phyloP scores from a whole-genome alignment of 306 rosid genomes.

The Lagenaria siceraria region DNA sequence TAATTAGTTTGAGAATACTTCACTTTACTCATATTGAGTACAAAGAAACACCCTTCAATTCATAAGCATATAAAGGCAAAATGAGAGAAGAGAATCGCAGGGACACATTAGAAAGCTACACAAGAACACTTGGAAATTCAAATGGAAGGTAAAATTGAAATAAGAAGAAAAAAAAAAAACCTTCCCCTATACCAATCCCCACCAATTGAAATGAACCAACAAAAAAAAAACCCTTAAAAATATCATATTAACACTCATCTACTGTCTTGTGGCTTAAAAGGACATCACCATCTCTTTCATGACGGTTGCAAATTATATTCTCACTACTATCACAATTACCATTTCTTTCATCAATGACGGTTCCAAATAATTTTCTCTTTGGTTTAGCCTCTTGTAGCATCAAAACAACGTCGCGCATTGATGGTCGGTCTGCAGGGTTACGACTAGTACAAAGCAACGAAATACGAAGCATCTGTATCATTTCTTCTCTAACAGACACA shows the following conservation, averaged over 20 bases:
- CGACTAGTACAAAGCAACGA: constrained; percentile 81
- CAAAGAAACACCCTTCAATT: constrained; percentile 16
- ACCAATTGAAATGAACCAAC: constrained; percentile 23
- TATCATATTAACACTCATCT: constrained; percentile 35
- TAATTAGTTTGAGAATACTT: too few species aligned
- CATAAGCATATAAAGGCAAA: constrained; percentile 15
- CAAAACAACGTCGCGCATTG: constrained; percentile 83
- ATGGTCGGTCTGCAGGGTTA: constrained; percentile 67
- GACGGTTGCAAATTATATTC: neutral
- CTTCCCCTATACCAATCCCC: constrained; percentile 94
- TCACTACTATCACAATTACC: constrained; percentile 1
- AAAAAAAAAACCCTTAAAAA: neutral
- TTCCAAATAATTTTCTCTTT: constrained; percentile 39
- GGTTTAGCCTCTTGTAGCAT: constrained; percentile 86
- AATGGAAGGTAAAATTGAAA: constrained; percentile 18
- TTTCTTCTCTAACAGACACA: constrained; percentile 48
- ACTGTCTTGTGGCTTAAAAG: constrained; percentile 38
- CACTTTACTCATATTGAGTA: too few species aligned
- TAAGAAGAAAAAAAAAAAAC: constrained; percentile 16
- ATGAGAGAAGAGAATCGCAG: constrained; percentile 8
- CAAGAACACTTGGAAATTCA: constrained; percentile 33
- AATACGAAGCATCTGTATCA: constrained; percentile 78
- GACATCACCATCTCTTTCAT: constrained; percentile 15
- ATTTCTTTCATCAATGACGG: neutral
- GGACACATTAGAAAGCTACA: constrained; percentile 1